A percentile compares a stretch with the other conserved stretches of the same genome.
These are phyloP conservation scores for Neckera pumila DNA, from an alignment of 225 moss, liverwort and hornwort species.

Conservation along the genomic window DNA sequence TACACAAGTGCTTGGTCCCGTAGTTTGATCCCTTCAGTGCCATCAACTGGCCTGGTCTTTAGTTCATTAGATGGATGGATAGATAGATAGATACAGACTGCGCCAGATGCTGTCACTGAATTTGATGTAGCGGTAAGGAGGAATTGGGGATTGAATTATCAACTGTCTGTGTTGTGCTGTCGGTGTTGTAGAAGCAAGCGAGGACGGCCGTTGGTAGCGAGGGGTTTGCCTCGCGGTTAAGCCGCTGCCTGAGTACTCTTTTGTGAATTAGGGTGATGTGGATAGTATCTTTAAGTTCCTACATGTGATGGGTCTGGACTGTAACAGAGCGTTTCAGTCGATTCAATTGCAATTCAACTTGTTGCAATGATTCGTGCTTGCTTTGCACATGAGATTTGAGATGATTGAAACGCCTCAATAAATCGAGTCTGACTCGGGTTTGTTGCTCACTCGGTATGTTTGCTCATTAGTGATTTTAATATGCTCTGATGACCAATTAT, in stretches of 20 bases:
- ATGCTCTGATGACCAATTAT: not conserved
- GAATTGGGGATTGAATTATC: not conserved
- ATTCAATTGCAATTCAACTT: not conserved
- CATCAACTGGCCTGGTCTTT: slow-evolving; percentile 13
- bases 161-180: not conserved
- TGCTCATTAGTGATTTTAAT: not conserved
- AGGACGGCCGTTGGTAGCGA: slow-evolving; percentile 19
- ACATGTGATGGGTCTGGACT: not conserved
- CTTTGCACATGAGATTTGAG: not conserved
- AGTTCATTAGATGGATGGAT: not conserved
- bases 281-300: not conserved
- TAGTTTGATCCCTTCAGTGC: slow-evolving; percentile 31
- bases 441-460: not conserved
- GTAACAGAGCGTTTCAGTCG: not conserved
- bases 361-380: not conserved
- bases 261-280: slow-evolving; percentile 1
- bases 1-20: slow-evolving; percentile 6
- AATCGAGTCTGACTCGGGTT: not conserved
- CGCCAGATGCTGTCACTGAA: slow-evolving; percentile 15
- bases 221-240: slow-evolving; percentile 16
- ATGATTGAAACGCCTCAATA: not conserved
- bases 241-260: slow-evolving; percentile 16
- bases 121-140: not conserved
- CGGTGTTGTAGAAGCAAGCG: not conserved
- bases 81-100: too few relatives aligned